A percentile compares a stretch with the other conserved stretches of the same genome.
These are phyloP conservation scores for Albophoma yamanashiensis DNA, from an alignment of 2,329 filamentous ascomycete genomes.

Conservation along the genomic window DNA sequence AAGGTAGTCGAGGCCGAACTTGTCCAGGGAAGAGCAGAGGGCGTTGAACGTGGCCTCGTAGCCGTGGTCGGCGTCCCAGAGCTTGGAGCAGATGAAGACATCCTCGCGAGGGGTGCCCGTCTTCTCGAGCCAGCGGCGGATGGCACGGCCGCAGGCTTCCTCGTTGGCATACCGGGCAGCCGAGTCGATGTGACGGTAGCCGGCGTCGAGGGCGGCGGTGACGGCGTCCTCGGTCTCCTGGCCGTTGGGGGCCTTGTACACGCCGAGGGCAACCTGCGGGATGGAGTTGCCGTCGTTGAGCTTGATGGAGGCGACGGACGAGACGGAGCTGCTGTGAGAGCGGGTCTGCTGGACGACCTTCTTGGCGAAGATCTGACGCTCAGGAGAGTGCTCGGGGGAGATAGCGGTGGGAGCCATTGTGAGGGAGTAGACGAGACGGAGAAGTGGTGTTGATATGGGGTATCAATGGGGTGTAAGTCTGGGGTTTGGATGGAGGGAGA, in stretches of 20 bases:
- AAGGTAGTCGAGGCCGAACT: slow-evolving; percentile 58
- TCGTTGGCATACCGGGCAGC: slow-evolving; percentile 54
- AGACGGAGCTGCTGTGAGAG: slow-evolving; percentile 14
- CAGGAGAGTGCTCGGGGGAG: slow-evolving; percentile 21
- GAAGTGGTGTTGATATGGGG: background rate
- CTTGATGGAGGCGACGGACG: slow-evolving; percentile 34
- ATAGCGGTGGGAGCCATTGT: slow-evolving; percentile 25
- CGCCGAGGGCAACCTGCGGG: slow-evolving; percentile 40
- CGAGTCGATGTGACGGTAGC: slow-evolving; percentile 43
- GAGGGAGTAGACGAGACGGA: slow-evolving; percentile 5
- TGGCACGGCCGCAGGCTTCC: slow-evolving; percentile 57
- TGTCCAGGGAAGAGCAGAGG: slow-evolving; percentile 55
- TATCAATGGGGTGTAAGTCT: background rate
- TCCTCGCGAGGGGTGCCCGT: slow-evolving; percentile 53
- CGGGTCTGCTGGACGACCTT: slow-evolving; percentile 13
- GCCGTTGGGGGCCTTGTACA: slow-evolving; percentile 35
- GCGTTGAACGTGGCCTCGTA: slow-evolving; percentile 41
- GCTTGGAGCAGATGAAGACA: slow-evolving; percentile 57
- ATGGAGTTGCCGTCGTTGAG: slow-evolving; percentile 64
- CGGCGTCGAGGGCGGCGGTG: slow-evolving; percentile 45
- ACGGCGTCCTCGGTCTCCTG: slow-evolving; percentile 52
- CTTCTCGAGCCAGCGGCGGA: slow-evolving; percentile 56
- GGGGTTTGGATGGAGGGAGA: slow-evolving; percentile 1
- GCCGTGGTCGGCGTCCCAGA: slow-evolving; percentile 46
- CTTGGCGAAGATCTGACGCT: slow-evolving; percentile 17